Conservation (phyloP, 106 monocot species). For the Allium fistulosum region DNA sequence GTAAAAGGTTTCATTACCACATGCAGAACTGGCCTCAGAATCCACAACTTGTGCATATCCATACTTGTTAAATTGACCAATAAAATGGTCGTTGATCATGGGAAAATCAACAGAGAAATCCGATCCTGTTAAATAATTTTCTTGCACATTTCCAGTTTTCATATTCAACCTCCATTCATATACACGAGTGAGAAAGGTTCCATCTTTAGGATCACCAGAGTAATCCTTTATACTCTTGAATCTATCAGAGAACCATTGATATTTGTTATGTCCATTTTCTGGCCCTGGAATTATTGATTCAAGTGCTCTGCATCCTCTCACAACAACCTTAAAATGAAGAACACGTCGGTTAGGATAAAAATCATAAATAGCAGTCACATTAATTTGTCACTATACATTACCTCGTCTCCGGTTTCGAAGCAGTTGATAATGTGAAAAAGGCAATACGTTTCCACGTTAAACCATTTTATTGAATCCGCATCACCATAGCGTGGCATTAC, state of each 20-base stretch:
- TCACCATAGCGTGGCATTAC: constrained; percentile 54
- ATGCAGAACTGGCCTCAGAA: constrained; percentile 21
- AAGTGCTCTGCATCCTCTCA: constrained; percentile 25
- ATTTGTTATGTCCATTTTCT: constrained; percentile 15
- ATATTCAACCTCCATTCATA: constrained; percentile 51
- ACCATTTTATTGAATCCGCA: constrained; percentile 44
- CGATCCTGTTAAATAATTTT: constrained; percentile 28
- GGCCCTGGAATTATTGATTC: constrained; percentile 46
- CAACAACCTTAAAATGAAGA: constrained; percentile 28
- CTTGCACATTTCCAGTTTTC: constrained; percentile 21
- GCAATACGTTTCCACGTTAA: constrained; percentile 27
- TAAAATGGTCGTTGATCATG: constrained; percentile 27
- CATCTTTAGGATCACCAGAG: not conserved
- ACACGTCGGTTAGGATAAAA: not conserved
- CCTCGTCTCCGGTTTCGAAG: constrained; percentile 38
- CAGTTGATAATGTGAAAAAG: constrained; percentile 35
- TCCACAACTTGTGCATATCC: constrained; percentile 41
- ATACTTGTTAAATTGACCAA: constrained; percentile 27
- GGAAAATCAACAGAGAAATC: constrained; percentile 34
- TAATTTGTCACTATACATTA: not conserved
- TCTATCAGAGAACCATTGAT: constrained; percentile 27
- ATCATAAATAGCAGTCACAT: not conserved
- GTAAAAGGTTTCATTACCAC: constrained; percentile 9
- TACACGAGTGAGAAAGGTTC: constrained; percentile 22
- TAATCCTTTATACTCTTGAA: not conserved